Evolutionary conservation across 768 basidiomycete species (phyloP), one percentile per base, ranked within the genome.

Genomic region (Galerina sulciceps): DNA sequence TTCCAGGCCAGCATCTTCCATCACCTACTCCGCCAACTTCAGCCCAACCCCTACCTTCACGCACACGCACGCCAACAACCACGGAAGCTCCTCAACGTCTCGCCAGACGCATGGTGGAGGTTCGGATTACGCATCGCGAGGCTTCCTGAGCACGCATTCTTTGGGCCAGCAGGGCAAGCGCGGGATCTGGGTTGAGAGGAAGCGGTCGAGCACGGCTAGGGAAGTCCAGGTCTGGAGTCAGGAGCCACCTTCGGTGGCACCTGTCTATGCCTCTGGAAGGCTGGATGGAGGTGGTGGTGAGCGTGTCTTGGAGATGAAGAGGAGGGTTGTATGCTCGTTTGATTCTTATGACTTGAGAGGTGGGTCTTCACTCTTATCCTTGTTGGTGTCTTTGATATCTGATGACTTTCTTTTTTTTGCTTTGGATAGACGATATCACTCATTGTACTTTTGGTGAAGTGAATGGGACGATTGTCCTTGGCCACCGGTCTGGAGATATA

Each of bases 151-250:
- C 43, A 65, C 85, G 1, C 79, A 79, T 61, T 68, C 72, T 1
- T 64, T 86, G 3, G 85, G 85, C 6, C 69, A 75, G 0, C 76
- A 81, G 58, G 83, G 80, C 0, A 78, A 73, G 50, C 76, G 85
- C 2, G 85, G 82, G 4, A 70, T 85, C 4, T 87, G 86, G 85
- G 70, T 86, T 5, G 83, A 85, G 67, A 75, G 85, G 15, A 74
- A 73, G 63, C 68, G 79, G 31, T 71, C 75, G 13, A 79, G 72
- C 49, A 77, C 76, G 14, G 51, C 68, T n/a, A 65, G 82, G 35
- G 75, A 81, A 40, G 74, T 85, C 1, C 72, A 81, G 34, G 78
- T 80, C 1, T 84, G 83, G 78, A 55, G 50, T 23, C 50, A 58
- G 48, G 54, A 61, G 48, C 54, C 59, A 10, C 60, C 63, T 10